Conservation (phyloP, 345 rosid species). For the Euphorbia lathyris region DNA sequence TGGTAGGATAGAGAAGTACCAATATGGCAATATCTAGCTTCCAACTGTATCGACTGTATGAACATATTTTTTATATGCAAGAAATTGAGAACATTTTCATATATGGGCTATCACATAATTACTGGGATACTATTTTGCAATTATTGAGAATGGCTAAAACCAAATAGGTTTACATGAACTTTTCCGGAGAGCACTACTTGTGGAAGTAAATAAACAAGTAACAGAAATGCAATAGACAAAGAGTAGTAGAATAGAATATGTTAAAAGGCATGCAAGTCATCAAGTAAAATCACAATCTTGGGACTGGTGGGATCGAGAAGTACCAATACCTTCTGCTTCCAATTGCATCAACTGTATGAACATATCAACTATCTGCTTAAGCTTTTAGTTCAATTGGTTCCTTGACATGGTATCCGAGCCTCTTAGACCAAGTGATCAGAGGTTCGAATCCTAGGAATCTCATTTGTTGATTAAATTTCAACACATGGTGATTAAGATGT, state of each 20-base stretch:
- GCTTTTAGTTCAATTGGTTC: too few species aligned
- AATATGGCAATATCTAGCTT: constrained; percentile 97
- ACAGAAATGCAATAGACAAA: not conserved
- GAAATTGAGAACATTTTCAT: too few species aligned
- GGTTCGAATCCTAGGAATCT: too few species aligned
- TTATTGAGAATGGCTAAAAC: not conserved
- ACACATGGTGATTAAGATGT: too few species aligned
- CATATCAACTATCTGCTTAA: not conserved
- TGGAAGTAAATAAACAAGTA: not conserved
- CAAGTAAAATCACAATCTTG: not conserved
- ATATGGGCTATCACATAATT: not conserved
- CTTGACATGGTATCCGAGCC: too few species aligned
- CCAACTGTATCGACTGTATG: constrained; percentile 97
- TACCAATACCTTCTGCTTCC: constrained; percentile 99
- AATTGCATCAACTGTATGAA: constrained; percentile 94
- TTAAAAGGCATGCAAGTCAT: not conserved
- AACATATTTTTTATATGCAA: not conserved
- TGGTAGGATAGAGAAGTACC: constrained; percentile 43
- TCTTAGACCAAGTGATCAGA: too few species aligned
- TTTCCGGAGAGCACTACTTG: not conserved
- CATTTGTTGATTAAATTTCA: too few species aligned
- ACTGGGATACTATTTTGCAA: not conserved
- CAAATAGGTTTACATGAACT: too few species aligned
- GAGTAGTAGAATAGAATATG: not conserved
- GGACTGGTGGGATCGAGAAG: constrained; percentile 16